Evolutionary conservation across 768 basidiomycete species (phyloP).

Genomic region (Termitomyces sp.): DNA sequence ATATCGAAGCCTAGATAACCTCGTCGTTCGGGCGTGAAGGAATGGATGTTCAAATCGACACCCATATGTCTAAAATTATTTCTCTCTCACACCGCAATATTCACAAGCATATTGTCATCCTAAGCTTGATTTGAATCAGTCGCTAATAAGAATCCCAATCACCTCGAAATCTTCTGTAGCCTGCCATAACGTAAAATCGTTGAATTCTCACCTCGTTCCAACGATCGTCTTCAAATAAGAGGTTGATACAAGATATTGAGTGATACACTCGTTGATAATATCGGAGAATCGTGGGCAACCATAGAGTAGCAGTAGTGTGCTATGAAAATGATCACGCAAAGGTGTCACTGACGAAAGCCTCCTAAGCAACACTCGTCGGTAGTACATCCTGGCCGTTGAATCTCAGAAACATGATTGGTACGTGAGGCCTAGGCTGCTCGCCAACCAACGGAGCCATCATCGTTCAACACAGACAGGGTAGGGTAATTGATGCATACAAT

Average conservation of each 20-base stretch:
- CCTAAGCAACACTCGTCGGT: neutral
- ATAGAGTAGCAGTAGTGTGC: neutral
- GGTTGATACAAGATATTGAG: neutral
- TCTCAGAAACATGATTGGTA: neutral
- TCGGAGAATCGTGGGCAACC: neutral
- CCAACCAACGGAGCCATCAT: neutral
- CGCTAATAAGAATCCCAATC: neutral
- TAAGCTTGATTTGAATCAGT: neutral
- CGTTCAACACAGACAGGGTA: neutral
- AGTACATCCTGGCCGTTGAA: neutral
- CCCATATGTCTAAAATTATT: neutral
- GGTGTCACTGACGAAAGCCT: neutral
- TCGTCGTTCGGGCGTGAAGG: neutral
- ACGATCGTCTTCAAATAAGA: neutral
- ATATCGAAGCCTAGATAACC: neutral
- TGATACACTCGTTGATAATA: neutral
- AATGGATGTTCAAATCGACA: neutral
- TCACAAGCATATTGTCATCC: neutral
- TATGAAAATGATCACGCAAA: neutral
- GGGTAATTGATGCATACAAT: neutral
- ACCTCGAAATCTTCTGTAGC: neutral
- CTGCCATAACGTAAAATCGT: neutral
- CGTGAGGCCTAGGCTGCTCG: neutral
- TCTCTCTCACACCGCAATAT: neutral
- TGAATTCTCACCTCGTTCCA: neutral